Base-by-base conservation (phyloP, 768 basidiomycete species). In the Mycena kentingensis region DNA sequence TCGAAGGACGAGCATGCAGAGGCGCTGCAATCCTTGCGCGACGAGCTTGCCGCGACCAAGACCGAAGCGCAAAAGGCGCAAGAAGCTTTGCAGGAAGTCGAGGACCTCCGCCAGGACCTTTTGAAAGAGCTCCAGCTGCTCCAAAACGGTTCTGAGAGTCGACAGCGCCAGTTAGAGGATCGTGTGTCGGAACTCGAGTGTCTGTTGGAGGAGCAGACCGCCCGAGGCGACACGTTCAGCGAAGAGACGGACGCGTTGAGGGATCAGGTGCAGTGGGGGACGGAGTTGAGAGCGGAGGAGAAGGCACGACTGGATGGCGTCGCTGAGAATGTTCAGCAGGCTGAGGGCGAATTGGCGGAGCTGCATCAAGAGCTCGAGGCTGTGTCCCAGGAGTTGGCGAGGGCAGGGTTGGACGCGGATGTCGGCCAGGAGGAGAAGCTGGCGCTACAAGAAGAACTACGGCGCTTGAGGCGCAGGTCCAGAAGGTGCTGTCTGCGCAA, bases 401-500 rank as follows among this genome's bases (percentile, higher is more conserved):
- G 77, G 43, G 63, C 73, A 24, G 68, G 74, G 39, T 51, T 51
- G 1, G 70, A 74, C 13, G 54, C 76, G 22, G 66, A 72, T 28
- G 38, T 62, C 4, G 49, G 76, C 18, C 77, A 79, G 54, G 73
- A 77, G 38, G 85, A 88, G 68, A 83, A 77, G 55, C 67, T 65
- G 1, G 46, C 64, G 10, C 66, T 86, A 15, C 82, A 88, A 53
- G 73, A 76, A 42, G 73, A 84, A 58, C 75, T 39, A 88, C 85
- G 0, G 68, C 70, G 13, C 69, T 88, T 25, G 80, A 81, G 54
- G 84, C 87, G 2, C 85, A 90, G 61, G 66, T 81, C 12, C 86
- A 90, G 65, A 80, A 83, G 31, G 76, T 74, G 8, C 70, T 79
- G 39, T 88, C 88, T 5, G 67, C 87, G 50, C 73, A 73, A 32